Conservation (phyloP, 192 early-diverging fungal species). For the Rhizophagus prolifer region DNA sequence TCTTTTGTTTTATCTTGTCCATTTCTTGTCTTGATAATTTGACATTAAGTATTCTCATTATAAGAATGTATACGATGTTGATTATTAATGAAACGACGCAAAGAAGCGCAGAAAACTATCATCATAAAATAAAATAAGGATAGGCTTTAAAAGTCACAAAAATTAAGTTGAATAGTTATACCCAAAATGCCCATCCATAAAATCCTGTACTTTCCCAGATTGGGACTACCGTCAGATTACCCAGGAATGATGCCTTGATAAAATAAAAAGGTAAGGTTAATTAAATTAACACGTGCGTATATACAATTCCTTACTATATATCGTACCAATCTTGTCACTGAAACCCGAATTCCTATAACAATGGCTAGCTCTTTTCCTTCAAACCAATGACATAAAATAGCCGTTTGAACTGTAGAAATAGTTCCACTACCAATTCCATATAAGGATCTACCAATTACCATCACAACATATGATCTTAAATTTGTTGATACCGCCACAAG, state of each 20-base stretch:
- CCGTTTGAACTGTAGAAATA: slow-evolving; percentile 63
- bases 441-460: slow-evolving; percentile 62
- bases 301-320: background rate
- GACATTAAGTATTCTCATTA: slow-evolving; percentile 40
- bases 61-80: slow-evolving; percentile 57
- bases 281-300: background rate
- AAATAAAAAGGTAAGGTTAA: background rate
- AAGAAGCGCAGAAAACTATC: slow-evolving; percentile 59
- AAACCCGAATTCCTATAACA: slow-evolving; percentile 60
- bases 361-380: slow-evolving; percentile 57
- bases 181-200: slow-evolving; percentile 45
- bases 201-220: slow-evolving; percentile 48
- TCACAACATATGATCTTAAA: slow-evolving; percentile 47
- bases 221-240: slow-evolving; percentile 60
- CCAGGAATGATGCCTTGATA: slow-evolving; percentile 53
- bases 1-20: slow-evolving; percentile 45
- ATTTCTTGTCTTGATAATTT: slow-evolving; percentile 1
- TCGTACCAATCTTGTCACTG: slow-evolving; percentile 54
- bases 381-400: slow-evolving; percentile 72
- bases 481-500: slow-evolving; percentile 61
- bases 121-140: slow-evolving; percentile 33
- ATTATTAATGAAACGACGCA: slow-evolving; percentile 60
- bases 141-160: slow-evolving; percentile 32
- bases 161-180: background rate
- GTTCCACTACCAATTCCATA: slow-evolving; percentile 70